phyloP scores from a whole-genome alignment of 106 monocot species.

The Platanthera guangdongensis region DNA sequence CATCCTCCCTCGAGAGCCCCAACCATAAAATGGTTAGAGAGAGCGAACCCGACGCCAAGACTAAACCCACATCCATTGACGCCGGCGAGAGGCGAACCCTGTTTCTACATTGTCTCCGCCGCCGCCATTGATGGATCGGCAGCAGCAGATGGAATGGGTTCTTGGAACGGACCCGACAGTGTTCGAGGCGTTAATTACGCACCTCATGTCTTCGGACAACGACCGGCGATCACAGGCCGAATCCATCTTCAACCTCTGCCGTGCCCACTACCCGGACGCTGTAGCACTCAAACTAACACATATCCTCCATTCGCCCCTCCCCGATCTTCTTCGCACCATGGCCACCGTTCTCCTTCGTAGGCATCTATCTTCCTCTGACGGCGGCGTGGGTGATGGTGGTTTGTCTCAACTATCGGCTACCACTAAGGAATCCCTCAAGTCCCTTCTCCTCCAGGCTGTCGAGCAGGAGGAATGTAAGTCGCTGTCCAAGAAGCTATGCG shows the following conservation, averaged over 20 bases:
- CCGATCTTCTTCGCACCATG: constrained; percentile 84
- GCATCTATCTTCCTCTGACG: constrained; percentile 37
- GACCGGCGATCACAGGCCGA: constrained; percentile 73
- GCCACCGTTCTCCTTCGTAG: constrained; percentile 80
- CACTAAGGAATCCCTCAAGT: constrained; percentile 47
- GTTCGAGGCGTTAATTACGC: constrained; percentile 55
- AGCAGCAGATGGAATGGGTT: constrained; percentile 40
- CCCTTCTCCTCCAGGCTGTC: constrained; percentile 48
- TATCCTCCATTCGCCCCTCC: constrained; percentile 47
- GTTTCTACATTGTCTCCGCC: neutral
- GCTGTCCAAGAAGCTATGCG: constrained; percentile 84
- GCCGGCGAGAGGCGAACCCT: neutral
- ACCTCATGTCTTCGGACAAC: constrained; percentile 78
- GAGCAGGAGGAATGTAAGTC: constrained; percentile 48
- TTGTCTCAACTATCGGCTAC: constrained; percentile 48
- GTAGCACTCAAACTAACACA: constrained; percentile 50
- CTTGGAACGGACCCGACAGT: constrained; percentile 43
- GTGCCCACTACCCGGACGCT: constrained; percentile 59
- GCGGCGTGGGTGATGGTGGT: constrained; percentile 9
- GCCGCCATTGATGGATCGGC: constrained; percentile 18
- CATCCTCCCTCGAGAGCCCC: neutral
- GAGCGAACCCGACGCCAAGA: neutral
- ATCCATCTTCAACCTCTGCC: constrained; percentile 63
- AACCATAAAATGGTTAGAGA: neutral
- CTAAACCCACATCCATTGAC: neutral